Evolutionary conservation across 2,329 filamentous ascomycete species (phyloP).

Genomic region (Colletotrichum liaoningense): DNA sequence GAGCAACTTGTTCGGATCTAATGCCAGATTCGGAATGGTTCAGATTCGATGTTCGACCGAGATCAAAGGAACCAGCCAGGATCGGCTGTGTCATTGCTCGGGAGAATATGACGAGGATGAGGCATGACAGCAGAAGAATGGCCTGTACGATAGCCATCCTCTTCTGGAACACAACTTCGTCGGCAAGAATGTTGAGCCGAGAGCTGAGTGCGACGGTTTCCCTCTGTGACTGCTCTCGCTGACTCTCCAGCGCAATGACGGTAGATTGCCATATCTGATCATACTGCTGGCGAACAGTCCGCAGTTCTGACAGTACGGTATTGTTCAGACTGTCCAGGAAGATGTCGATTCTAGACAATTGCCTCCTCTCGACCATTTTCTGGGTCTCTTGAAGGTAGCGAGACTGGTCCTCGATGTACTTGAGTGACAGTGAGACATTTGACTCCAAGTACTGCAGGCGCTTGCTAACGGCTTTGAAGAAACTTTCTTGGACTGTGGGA

Average conservation of each 20-base stretch:
- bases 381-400: slow-evolving; percentile 90
- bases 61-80: slow-evolving; percentile 19
- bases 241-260: slow-evolving; percentile 88
- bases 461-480: slow-evolving; percentile 97
- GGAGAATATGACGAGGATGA: slow-evolving; percentile 88
- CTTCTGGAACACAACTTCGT: slow-evolving; percentile 89
- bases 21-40: slow-evolving; percentile 9
- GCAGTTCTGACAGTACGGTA: slow-evolving; percentile 86
- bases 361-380: slow-evolving; percentile 85
- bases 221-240: slow-evolving; percentile 84
- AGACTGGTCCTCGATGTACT: slow-evolving; percentile 98
- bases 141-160: slow-evolving; percentile 94
- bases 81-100: slow-evolving; percentile 32
- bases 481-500: slow-evolving; percentile 94
- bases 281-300: slow-evolving; percentile 84
- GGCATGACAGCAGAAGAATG: slow-evolving; percentile 85
- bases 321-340: slow-evolving; percentile 89
- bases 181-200: slow-evolving; percentile 88
- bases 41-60: neutral
- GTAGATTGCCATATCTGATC: slow-evolving; percentile 98
- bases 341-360: slow-evolving; percentile 82
- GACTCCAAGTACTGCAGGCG: slow-evolving; percentile 90
- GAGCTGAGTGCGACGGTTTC: slow-evolving; percentile 86
- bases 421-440: slow-evolving; percentile 90
- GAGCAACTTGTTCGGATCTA: neutral